Evolutionary conservation across 2,329 filamentous ascomycete species (phyloP).

Genomic region (Ophiostoma populinum): DNA sequence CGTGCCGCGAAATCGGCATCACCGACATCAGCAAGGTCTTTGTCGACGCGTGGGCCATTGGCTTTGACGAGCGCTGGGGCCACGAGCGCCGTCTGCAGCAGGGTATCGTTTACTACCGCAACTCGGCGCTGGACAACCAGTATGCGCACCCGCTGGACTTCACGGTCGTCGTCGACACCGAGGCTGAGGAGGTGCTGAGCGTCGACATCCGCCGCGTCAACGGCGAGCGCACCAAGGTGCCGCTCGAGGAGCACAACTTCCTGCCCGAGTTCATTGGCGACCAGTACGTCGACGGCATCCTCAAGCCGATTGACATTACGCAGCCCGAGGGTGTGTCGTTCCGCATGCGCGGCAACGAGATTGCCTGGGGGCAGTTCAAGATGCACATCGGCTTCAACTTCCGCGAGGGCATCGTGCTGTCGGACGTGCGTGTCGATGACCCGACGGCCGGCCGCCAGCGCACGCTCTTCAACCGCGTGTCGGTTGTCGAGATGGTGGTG

Average conservation of each 20-base stretch:
- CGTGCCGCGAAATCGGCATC: slow-evolving; percentile 67
- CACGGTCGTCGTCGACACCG: slow-evolving; percentile 75
- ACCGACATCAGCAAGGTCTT: slow-evolving; percentile 90
- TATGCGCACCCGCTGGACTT: slow-evolving; percentile 88
- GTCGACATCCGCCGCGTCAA: slow-evolving; percentile 71
- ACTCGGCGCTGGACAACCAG: slow-evolving; percentile 68
- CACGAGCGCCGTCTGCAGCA: slow-evolving; percentile 68
- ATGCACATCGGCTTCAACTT: slow-evolving; percentile 93
- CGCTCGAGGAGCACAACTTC: slow-evolving; percentile 65
- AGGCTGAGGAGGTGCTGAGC: slow-evolving; percentile 59
- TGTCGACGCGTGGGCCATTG: slow-evolving; percentile 92
- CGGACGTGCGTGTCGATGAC: slow-evolving; percentile 73
- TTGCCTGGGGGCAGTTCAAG: slow-evolving; percentile 87
- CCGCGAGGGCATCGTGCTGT: slow-evolving; percentile 76
- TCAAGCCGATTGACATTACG: slow-evolving; percentile 62
- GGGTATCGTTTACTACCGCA: slow-evolving; percentile 88
- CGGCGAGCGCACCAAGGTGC: slow-evolving; percentile 53
- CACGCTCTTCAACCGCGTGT: slow-evolving; percentile 75
- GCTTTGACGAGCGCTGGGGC: slow-evolving; percentile 80
- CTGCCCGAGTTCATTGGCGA: slow-evolving; percentile 53
- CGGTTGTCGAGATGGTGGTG: slow-evolving; percentile 85
- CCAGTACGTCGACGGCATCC: slow-evolving; percentile 50
- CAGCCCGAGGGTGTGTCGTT: slow-evolving; percentile 78
- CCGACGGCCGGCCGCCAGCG: slow-evolving; percentile 52
- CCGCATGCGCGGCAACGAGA: slow-evolving; percentile 41